Evolutionary conservation across 2,329 filamentous ascomycete species (phyloP), one percentile per base, ranked within the genome.

Genomic region (Penicillium sp.): DNA sequence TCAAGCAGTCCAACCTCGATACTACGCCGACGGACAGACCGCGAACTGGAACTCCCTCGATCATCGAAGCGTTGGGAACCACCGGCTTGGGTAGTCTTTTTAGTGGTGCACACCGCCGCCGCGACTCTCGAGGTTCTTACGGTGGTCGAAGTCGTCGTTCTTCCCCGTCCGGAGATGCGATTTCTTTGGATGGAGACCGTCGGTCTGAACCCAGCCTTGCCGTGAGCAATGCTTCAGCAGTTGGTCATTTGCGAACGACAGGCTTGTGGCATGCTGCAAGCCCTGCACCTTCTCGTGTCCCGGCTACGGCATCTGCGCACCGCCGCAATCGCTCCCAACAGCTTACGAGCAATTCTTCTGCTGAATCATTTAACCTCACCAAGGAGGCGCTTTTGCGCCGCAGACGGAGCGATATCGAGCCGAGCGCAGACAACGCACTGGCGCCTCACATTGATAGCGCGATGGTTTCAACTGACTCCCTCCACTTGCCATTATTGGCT

Each of bases 191-290:
- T 52, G 67, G 60, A 41, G 73, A 73, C 49, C 68, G 63, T 44
- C 72, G 70, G 57, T 73, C 73, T 23, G 73, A 73, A 43, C 75
- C 78, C 11, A 79, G 73, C 51, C 62, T 79, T 26, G 77, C 75
- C 35, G 57, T 79, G 43, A 79, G 73, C 50, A 73, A 72, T 46
- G 71, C 76, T 18, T 75, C 76, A 25, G 77, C 76, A 8, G 69
- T 73, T 37, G 77, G 77, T 12, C 73, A 76, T 37, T 68, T 79
- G 50, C 70, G 75, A 49, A 67, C 64, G 33, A 71, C 75, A n/a
- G 70, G 72, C 53, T 62, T 73, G 20, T 66, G 73, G 57, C 64
- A 71, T 53, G 65, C 69, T 5, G 63, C 67, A 14, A 58, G 48
- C 2, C 46, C 63, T 14, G 48, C 60, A 18, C 51, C 55, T n/a